phyloP scores from a whole-genome alignment of 306 rosid species.

The Cucurbita pepo region DNA sequence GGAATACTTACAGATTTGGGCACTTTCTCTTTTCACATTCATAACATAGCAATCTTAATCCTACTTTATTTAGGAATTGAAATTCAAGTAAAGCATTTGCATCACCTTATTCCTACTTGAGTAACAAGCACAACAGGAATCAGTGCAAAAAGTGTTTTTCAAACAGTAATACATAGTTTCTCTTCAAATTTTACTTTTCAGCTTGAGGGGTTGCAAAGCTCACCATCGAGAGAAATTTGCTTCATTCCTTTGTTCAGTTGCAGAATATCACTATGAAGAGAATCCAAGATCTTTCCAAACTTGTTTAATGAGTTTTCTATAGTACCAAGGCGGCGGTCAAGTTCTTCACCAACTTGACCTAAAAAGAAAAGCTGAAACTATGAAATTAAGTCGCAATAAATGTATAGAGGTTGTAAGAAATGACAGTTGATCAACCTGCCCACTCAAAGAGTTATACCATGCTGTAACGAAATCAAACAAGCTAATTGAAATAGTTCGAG shows the following conservation, averaged over 20 bases:
- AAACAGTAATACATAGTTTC: not conserved
- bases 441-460: not conserved
- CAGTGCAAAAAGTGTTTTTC: not conserved
- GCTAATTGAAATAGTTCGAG: not conserved
- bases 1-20: not conserved
- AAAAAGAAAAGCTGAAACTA: conserved; percentile 13
- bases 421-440: conserved; percentile 6
- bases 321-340: conserved; percentile 61
- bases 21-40: not conserved
- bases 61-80: not conserved
- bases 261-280: conserved; percentile 71
- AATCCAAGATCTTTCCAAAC: conserved; percentile 83
- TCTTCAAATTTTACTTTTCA: conserved; percentile 15
- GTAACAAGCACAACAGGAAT: not conserved
- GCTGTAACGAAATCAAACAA: conserved; percentile 1
- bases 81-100: not conserved
- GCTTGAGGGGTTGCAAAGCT: conserved; percentile 20
- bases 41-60: not conserved
- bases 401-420: conserved; percentile 1
- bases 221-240: conserved; percentile 62
- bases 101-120: not conserved
- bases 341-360: conserved; percentile 78
- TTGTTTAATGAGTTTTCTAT: conserved; percentile 80
- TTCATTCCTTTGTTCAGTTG: conserved; percentile 78
- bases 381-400: conserved; percentile 1